Conservation (phyloP, 345 rosid species). For the Gynandropsis gynandra region DNA sequence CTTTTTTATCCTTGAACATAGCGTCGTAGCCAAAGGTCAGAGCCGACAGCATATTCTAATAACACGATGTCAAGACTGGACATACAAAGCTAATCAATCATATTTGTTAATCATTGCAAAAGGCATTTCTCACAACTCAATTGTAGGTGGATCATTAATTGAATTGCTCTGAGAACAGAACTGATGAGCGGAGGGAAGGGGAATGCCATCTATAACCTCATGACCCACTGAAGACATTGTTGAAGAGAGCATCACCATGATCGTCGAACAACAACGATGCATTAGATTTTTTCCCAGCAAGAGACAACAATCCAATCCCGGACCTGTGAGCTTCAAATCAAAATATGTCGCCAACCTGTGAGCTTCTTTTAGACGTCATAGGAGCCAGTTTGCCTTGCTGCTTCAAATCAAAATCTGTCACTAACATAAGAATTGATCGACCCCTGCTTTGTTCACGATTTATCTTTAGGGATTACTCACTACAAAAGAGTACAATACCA, state of each 20-base stretch:
- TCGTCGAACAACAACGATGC: conserved; percentile 42
- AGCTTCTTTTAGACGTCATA: conserved; percentile 49
- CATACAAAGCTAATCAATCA: no score
- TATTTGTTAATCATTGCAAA: no score
- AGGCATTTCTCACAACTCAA: no score
- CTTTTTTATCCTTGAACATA: conserved; percentile 34
- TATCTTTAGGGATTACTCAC: no score
- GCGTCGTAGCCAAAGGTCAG: conserved; percentile 39
- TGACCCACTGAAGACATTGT: conserved; percentile 46
- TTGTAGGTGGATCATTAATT: no score
- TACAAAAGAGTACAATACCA: no score
- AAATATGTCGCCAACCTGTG: conserved; percentile 17
- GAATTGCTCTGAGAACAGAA: no score
- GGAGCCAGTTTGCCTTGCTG: conserved; percentile 77
- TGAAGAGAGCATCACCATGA: conserved; percentile 27
- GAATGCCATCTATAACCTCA: no score
- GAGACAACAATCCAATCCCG: conserved; percentile 29
- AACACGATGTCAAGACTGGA: no score
- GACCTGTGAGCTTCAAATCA: conserved; percentile 23
- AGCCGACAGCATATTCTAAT: not conserved
- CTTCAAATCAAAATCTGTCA: conserved; percentile 55
- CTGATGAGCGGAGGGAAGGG: no score
- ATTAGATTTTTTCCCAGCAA: conserved; percentile 17
- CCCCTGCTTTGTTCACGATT: no score
- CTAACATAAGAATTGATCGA: no score